Conservation (phyloP, 176 grass and related monocot species). For the Bonia amplexicaulis region DNA sequence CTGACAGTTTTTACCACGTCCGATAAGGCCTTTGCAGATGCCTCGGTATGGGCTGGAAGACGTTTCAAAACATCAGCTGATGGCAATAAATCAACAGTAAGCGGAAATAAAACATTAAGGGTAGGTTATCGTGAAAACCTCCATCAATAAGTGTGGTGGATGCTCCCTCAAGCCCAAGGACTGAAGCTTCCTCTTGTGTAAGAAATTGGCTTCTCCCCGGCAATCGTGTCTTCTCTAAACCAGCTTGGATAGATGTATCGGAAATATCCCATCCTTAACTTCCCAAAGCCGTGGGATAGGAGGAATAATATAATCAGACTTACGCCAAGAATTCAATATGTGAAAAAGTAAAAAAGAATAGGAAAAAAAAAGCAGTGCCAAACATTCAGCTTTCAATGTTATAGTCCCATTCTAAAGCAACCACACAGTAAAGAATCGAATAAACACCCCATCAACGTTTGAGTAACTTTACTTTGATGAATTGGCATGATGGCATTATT, state of each 20-base stretch:
- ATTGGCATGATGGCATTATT: neutral
- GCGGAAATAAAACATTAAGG: neutral
- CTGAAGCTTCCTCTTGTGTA: conserved; percentile 44
- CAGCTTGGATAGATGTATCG: conserved; percentile 58
- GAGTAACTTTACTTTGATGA: neutral
- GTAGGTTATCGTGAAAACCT: conserved; percentile 23
- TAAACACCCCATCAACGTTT: neutral
- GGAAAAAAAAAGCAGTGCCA: neutral
- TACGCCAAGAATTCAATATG: neutral
- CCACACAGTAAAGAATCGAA: neutral
- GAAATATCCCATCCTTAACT: conserved; percentile 68
- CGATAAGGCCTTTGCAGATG: conserved; percentile 72
- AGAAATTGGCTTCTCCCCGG: conserved; percentile 76
- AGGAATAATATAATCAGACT: neutral
- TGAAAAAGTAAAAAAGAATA: neutral
- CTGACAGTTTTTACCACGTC: conserved; percentile 52
- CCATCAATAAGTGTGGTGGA: conserved; percentile 57
- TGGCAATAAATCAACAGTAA: neutral
- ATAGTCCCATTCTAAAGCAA: neutral
- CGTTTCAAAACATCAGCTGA: conserved; percentile 9
- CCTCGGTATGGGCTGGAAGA: conserved; percentile 76
- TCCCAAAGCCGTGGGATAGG: conserved; percentile 1
- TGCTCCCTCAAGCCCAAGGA: conserved; percentile 43
- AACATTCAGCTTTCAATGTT: neutral
- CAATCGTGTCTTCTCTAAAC: conserved; percentile 63